Evolutionary conservation across 2,329 filamentous ascomycete species (phyloP), one percentile per base, ranked within the genome.

Genomic region (Trichoderma breve): DNA sequence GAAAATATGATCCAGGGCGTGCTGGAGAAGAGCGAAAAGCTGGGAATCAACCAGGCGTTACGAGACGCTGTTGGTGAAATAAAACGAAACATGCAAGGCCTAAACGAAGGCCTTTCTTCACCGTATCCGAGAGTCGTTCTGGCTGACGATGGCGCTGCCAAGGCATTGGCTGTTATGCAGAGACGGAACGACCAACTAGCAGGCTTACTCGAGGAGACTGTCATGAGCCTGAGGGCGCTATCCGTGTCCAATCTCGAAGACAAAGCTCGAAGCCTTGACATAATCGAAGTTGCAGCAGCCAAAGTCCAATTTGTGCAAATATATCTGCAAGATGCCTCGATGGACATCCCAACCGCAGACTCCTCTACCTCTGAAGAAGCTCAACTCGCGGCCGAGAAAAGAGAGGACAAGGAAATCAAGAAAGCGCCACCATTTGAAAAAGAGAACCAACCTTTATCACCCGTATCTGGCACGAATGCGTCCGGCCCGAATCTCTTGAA

Each of bases 11-110:
- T 96, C 32, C 92, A 94, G 77, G 91, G 91, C 18, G 90, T 95
- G 18, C 84, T 94, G 39, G 90, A 93, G 76, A 87, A 89, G 36
- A 88, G 93, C 67, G 92, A 95, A 80, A 91, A 90, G 77, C 89
- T 94, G 73, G 92, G 92, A 7, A 91, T 96, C 71, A 94, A 94
- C 78, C 91, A 92, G 79, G 92, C 91, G 0, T 89, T 96, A 7
- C 88, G 93, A n/a, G 92, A 93, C 75, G 93, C 93, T 21, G 88
- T 96, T 78, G 91, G 90, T 9, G 93, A 97, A 80, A 91, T 95
- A 64, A 88, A 89, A 73, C 92, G 92, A 76, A 94, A 94, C 75
- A 89, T 95, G 75, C 88, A 92, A 76, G 87, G 87, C 34, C 84
- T 92, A 36, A 91, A 93, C 74, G 87, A 89, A 71, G 83, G 85